Percentiles rank a stretch among this genome's conserved stretches.
These are phyloP conservation scores for Candida pini DNA, from an alignment of 805 yeast genomes.

Conservation along the genomic window DNA sequence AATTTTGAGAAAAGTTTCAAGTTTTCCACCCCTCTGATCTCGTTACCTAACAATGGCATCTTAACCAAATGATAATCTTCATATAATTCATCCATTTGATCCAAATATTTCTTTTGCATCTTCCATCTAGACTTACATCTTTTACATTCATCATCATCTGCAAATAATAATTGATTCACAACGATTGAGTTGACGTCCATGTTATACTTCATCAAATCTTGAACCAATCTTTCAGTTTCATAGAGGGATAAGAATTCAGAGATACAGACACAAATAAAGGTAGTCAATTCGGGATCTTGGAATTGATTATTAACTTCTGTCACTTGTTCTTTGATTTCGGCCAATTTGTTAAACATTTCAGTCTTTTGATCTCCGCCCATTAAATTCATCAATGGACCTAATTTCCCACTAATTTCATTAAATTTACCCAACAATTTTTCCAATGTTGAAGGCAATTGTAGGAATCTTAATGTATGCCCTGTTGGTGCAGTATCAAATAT, in stretches of 20 bases:
- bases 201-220: slow-evolving; percentile 87
- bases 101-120: slow-evolving; percentile 93
- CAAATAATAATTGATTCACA: slow-evolving; percentile 87
- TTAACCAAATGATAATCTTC: slow-evolving; percentile 96
- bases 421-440: slow-evolving; percentile 84
- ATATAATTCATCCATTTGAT: slow-evolving; percentile 91
- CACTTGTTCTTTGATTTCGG: slow-evolving; percentile 74
- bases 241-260: slow-evolving; percentile 93
- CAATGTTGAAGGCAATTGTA: slow-evolving; percentile 89
- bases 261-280: slow-evolving; percentile 94
- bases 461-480: slow-evolving; percentile 93
- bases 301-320: slow-evolving; percentile 90
- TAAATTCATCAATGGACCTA: slow-evolving; percentile 89
- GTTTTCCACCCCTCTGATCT: slow-evolving; percentile 88
- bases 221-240: slow-evolving; percentile 97
- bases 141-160: slow-evolving; percentile 77
- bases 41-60: slow-evolving; percentile 92
- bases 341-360: slow-evolving; percentile 74
- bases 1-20: slow-evolving; percentile 78
- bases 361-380: slow-evolving; percentile 58
- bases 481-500: slow-evolving; percentile 99
- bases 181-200: slow-evolving; percentile 97
- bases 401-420: slow-evolving; percentile 74
- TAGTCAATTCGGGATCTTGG: slow-evolving; percentile 92
- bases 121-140: slow-evolving; percentile 90